phyloP scores from a whole-genome alignment of 169 alveolate genomes.

The Neospora caninum region DNA sequence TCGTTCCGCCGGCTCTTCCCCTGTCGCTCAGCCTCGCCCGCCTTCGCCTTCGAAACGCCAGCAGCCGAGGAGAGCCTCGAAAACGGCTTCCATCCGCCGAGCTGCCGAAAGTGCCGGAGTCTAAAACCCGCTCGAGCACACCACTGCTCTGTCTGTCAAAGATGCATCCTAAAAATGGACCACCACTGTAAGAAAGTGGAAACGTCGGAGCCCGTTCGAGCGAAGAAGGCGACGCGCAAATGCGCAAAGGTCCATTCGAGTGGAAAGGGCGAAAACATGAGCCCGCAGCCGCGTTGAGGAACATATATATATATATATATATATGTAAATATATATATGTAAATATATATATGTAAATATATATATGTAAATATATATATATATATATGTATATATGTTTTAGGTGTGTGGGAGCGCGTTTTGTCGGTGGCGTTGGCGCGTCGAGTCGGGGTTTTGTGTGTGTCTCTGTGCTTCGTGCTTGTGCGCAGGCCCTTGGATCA shows the following conservation, averaged over 20 bases:
- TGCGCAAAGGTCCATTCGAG: too few relatives aligned
- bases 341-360: neutral
- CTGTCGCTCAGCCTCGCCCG: neutral
- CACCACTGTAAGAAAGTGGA: slow-evolving; percentile 91
- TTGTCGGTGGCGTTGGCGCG: neutral
- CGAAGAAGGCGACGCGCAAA: neutral
- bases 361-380: neutral
- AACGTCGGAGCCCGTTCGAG: too few relatives aligned
- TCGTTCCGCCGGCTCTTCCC: neutral
- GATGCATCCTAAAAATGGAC: slow-evolving; percentile 87
- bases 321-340: neutral
- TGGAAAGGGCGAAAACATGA: too few relatives aligned
- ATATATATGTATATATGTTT: neutral
- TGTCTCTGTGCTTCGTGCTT: neutral
- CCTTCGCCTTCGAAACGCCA: neutral
- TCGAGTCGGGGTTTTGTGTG: neutral
- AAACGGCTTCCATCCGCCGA: neutral
- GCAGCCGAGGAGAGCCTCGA: slow-evolving; percentile 2
- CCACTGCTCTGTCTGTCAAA: slow-evolving; percentile 89
- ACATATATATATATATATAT: neutral
- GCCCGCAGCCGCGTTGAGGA: too few relatives aligned
- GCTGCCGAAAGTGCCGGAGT: slow-evolving; percentile 60
- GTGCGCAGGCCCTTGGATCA: slow-evolving; percentile 80
- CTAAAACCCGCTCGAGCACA: slow-evolving; percentile 90
- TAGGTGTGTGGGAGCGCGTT: neutral